Evolutionary conservation across 192 early-diverging fungal species (phyloP), one percentile per base, ranked within the genome.

Genomic region (Backusella westeae): DNA sequence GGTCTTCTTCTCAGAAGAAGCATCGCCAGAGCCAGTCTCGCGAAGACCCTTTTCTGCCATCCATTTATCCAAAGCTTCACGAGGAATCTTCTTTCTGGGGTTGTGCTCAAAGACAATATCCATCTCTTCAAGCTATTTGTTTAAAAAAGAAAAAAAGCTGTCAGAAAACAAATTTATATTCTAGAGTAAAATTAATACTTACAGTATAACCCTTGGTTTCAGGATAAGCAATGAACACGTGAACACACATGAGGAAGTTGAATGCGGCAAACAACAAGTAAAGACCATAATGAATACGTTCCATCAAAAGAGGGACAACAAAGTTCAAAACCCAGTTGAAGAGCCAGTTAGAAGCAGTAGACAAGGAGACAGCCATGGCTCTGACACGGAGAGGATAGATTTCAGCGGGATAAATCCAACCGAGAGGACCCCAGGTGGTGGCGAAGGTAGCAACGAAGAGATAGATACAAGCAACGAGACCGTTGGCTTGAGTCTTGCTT

Each of bases 341-440:
- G 42, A 92, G 77, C 96, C 96, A 98, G 89, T 98, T 98, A 67
- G 94, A 89, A 6, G 94, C 91, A 34, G 95, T 97, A 15, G 93
- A 89, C 6, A 96, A 75, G 23, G 92, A 90, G 69, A 94, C 90
- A 42, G 93, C 96, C 86, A 96, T 96, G 65, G 94, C 88, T 67
- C 97, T 93, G 59, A 96, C 86, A 68, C 92, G 92, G 73, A 96
- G 90, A 46, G 96, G 95, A 83, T 91, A 97, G 69, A 98, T 96
- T 85, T 98, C 97, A 32, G 94, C 88, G 44, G 96, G 92, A 77
- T 96, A 96, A 80, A 94, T 91, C 96, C 95, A 98, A 17, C 89
- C 92, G 38, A 95, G 88, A 23, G 97, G 96, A 7, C 96, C 96
- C 97, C 96, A 97, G 12, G 95, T 93, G 75, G 85, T 88, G 67